Base-by-base conservation (phyloP, 164 flowering plant genomes). In the Tetrastigma voinierianum region DNA sequence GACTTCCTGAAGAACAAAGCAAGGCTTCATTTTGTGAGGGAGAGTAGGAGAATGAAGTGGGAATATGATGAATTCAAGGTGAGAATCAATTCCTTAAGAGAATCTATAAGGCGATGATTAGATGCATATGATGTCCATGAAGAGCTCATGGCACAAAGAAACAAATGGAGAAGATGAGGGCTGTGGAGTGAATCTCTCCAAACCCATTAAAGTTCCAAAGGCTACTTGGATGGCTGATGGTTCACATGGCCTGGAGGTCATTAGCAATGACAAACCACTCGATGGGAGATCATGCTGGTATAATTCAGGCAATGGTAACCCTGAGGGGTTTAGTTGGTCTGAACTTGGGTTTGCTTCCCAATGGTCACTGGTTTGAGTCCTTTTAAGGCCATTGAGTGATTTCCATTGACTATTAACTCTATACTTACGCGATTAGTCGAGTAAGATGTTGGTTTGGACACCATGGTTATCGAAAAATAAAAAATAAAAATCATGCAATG, bases 141-240 rank as follows among this genome's bases (percentile, higher is more conserved):
- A 25, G 98, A 94, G 81, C 59, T 90, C 1, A 47, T 76, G 68
- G 86, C 82, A 0, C 86, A 78, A 87, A 77, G 81, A 87, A 89
- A 59, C 84, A 81, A 76, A 61, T 83, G 72, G 94, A 89, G 65
- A 71, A n/a, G n/a, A n/a, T n/a, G n/a, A n/a, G n/a, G n/a, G n/a
- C n/a, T 72, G 67, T 88, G 87, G 7, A 7, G 88, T 73, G 14
- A 77, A 71, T 70, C 66, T 51, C 21, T 66, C 82, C 84, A 11
- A 89, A 51, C 67, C 72, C 4, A 25, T 85, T 10, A 85, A 87
- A 85, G 86, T 54, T 83, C 84, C 83, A 1, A 93, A 86, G 78
- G 98, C 96, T 14, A 94, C 95, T 69, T 93, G 97, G 97, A 94
- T 94, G 98, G 80, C 93, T 15, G 98, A 91, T 79, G 93, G 95